phyloP scores from a whole-genome alignment of 345 rosid genomes.

The Pugionium dolabratum region DNA sequence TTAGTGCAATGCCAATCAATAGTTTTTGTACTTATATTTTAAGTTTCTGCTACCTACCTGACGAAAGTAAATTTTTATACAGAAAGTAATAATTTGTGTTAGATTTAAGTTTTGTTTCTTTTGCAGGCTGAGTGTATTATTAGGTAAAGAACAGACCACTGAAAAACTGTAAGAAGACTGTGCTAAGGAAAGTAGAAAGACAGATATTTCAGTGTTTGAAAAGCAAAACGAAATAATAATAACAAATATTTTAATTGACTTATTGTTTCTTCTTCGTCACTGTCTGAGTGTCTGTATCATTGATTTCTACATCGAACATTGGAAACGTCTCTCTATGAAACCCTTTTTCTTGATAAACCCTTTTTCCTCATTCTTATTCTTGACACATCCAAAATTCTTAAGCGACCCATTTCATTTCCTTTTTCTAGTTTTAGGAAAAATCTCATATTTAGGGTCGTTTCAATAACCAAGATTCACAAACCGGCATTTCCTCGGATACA shows the following conservation, averaged over 20 bases:
- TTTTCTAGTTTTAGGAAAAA: slow-evolving; percentile 8
- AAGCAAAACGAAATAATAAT: slow-evolving; percentile 26
- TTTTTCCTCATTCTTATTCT: slow-evolving; percentile 17
- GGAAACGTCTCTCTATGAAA: not conserved
- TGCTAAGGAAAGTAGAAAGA: slow-evolving; percentile 35
- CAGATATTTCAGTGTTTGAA: slow-evolving; percentile 41
- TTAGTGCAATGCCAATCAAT: slow-evolving; percentile 27
- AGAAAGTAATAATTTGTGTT: too few relatives aligned
- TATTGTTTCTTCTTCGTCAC: slow-evolving; percentile 8
- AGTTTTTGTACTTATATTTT: not conserved
- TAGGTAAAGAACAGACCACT: slow-evolving; percentile 43
- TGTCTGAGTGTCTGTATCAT: too few relatives aligned
- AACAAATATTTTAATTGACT: not conserved
- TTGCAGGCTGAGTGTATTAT: slow-evolving; percentile 26
- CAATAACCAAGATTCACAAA: slow-evolving; percentile 26
- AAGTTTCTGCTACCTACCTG: too few relatives aligned
- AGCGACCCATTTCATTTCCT: slow-evolving; percentile 33
- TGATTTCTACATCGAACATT: too few relatives aligned
- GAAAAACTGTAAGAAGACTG: slow-evolving; percentile 37
- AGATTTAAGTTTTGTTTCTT: slow-evolving; percentile 13
- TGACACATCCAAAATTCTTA: slow-evolving; percentile 31
- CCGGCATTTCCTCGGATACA: slow-evolving; percentile 24
- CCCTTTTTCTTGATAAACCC: slow-evolving; percentile 21
- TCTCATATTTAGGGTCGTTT: slow-evolving; percentile 27
- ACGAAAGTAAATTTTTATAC: too few relatives aligned